phyloP scores from a whole-genome alignment of 495 filamentous ascomycete species.

The Terfezia claveryi region DNA sequence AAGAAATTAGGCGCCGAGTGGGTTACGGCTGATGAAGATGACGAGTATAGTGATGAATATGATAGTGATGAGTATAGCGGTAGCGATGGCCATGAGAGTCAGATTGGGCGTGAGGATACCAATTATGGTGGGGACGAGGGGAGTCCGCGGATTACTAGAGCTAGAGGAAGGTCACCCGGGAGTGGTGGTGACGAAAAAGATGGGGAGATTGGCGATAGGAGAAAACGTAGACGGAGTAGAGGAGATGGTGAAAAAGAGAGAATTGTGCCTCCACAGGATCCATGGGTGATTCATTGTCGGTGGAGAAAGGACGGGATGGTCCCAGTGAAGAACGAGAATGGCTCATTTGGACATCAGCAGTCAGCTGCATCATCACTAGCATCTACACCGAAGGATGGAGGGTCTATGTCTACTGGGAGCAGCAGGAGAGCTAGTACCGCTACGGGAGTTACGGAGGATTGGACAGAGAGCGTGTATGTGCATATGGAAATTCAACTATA shows the following conservation, averaged over 20 bases:
- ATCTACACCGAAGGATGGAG: slow-evolving; percentile 14
- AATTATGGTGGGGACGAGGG: background rate
- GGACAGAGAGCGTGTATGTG: slow-evolving; percentile 42
- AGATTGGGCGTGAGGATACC: background rate
- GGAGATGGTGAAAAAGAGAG: background rate
- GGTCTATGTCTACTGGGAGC: background rate
- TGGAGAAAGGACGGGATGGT: slow-evolving; percentile 25
- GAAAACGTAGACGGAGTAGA: slow-evolving; percentile 22
- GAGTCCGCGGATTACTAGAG: background rate
- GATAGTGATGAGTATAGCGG: slow-evolving; percentile 5
- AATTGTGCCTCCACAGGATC: slow-evolving; percentile 42
- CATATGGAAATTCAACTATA: slow-evolving; percentile 95
- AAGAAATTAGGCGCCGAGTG: slow-evolving; percentile 70
- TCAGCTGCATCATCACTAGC: slow-evolving; percentile 18
- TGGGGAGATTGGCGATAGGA: slow-evolving; percentile 6
- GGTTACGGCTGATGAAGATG: slow-evolving; percentile 29
- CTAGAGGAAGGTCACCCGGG: slow-evolving; percentile 33
- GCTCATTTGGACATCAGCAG: background rate
- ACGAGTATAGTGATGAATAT: slow-evolving; percentile 7
- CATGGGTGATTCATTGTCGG: slow-evolving; percentile 84
- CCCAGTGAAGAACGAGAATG: background rate
- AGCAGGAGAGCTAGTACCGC: background rate
- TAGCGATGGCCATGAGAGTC: slow-evolving; percentile 7
- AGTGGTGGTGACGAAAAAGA: slow-evolving; percentile 17
- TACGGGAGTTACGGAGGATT: slow-evolving; percentile 3